Conservation (phyloP, 176 grass and related monocot species). For the Triticum dicoccoides region DNA sequence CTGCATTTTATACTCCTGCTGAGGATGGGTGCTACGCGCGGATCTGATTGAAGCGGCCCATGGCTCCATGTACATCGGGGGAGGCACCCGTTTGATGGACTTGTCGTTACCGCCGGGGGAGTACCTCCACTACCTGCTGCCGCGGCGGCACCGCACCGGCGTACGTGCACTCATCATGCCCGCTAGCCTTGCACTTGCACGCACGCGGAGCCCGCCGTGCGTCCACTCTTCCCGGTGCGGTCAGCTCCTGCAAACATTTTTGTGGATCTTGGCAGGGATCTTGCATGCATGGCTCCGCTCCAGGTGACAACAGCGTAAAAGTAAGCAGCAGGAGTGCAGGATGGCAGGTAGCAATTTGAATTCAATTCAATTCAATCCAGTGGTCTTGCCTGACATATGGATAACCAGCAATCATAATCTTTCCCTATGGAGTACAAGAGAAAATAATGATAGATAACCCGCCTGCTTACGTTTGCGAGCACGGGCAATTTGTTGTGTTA, state of each 20-base stretch:
- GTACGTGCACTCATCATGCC: not conserved
- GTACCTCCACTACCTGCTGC: not conserved
- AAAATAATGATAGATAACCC: not conserved
- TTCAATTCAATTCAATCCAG: not conserved
- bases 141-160: not conserved
- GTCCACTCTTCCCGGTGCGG: not conserved
- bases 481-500: no score
- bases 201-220: not conserved
- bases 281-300: slow-evolving; percentile 10
- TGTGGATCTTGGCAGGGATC: slow-evolving; percentile 18
- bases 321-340: not conserved
- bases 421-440: not conserved
- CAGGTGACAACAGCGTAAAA: slow-evolving; percentile 31
- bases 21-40: not conserved
- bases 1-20: not conserved
- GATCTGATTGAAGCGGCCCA: not conserved
- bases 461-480: not conserved
- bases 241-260: not conserved
- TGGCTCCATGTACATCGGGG: slow-evolving; percentile 10
- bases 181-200: not conserved
- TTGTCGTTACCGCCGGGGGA: not conserved
- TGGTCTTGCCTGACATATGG: not conserved
- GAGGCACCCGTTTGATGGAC: not conserved
- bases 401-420: not conserved
- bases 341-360: not conserved